Base-by-base conservation (phyloP, 148 eudicot genomes). In the Hydrangea macrophylla region DNA sequence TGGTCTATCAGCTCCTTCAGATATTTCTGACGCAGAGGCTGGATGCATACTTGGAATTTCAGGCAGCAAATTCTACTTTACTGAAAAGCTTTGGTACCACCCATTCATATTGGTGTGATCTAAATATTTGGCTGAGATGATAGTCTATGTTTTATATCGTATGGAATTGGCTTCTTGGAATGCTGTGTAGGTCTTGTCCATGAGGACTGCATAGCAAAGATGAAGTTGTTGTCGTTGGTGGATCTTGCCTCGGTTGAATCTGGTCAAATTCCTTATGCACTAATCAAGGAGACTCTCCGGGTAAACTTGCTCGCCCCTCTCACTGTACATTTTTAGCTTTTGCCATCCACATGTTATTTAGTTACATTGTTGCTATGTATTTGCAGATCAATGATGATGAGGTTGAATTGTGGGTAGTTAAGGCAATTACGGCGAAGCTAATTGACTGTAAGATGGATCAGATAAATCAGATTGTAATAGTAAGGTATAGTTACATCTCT, bases 371-470 rank as follows among this genome's bases (percentile, higher is more conserved):
- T 50, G 30, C 33, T 13, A n/a, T 42, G 56, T 60, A 18, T 61
- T 72, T 62, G 20, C 79, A 94, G 99, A 76, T 94, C 69, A 75
- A 85, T 40, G 96, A 86, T 37, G 76, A 83, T 44, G 99, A 94
- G 80, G 97, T 94, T 61, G 99, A 91, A 75, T 30, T 66, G 53
- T 94, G 96, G 99, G 82, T 91, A n/a, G 87, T 94, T 27, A 94
- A 91, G 77, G 97, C 96, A 70, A 91, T 94, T 25, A 82, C 87
- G 7, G 84, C 90, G 33, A 94, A 90, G 84, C 68, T 94, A 42
- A 70, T 91, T 28, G 88, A 85, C 54, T 91, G 99, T 72, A 94
- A 89, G 81, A 91, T 94, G 77, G 99, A 94, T 76, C 99, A 94
- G 79, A 87, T 91, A 83, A 94, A 94, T 76, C 77, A 83, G 71